Base-by-base conservation (phyloP, 257 asterid genomes). In the Primulina huaijiensis region DNA sequence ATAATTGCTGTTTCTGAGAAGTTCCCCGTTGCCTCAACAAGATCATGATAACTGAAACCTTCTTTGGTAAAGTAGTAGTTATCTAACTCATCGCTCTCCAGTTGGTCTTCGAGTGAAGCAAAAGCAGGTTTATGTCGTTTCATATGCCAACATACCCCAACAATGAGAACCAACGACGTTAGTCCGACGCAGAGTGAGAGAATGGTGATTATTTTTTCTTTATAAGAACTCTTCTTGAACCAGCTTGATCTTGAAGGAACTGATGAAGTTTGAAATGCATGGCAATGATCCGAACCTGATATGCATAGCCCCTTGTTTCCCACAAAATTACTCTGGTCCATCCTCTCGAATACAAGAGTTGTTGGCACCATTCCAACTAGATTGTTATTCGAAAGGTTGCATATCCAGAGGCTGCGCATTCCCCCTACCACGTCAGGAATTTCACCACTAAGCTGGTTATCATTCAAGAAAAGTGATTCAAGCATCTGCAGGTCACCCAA, bases 401-500 rank as follows among this genome's bases (percentile, higher is more conserved):
- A 91, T 50, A 80, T 85, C 10, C 69, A 83, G 65, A 91, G 89
- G 78, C 97, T 91, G 61, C 75, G 72, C 68, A 89, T 55, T 3
- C 84, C 91, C 7, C 90, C 97, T n/a, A 91, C 74, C 7, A 93
- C 78, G 63, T 62, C 73, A 3, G 97, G 97, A 79, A 91, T 89
- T 76, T 86, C 95, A 37, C 97, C 97, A 56, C 40, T 74, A n/a
- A 91, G 88, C 70, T 82, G 78, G 69, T 91, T 91, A 70, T 89
- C 88, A 58, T 91, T 87, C 85, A 91, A 68, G 62, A 78, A 91
- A 31, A 91, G 90, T 11, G 83, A 75, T 70, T 86, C 93, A 6
- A 91, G 97, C 97, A 91, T 89, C 72, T 87, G 96, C 72, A 91
- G 75, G 64, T 80, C 86, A 61, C 93, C 96, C 3, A 89, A 77